Base-by-base conservation (phyloP, 164 flowering plant genomes). In the Magnolia sinica region DNA sequence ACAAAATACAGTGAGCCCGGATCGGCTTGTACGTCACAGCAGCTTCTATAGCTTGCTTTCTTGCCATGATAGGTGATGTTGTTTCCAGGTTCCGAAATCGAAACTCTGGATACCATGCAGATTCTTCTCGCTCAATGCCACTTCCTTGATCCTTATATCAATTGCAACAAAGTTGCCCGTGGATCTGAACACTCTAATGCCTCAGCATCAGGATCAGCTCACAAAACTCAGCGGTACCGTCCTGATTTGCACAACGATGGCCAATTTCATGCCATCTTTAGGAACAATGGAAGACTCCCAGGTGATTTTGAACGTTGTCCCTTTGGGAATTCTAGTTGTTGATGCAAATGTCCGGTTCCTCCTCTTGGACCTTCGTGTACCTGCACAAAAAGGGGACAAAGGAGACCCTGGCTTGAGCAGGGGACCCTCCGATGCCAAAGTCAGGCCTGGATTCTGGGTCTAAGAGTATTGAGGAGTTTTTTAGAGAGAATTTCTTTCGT, bases 161-260 rank as follows among this genome's bases (percentile, higher is more conserved):
- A 86, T 88, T 0, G 89, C 90, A 8, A 76, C 81, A 65, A 90
- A 91, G 37, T 81, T 91, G 18, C 87, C 90, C 0, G 82, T 90
- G 51, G 93, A 91, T 79, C 87, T 90, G 7, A 91, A 88, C 50
- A 87, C 93, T 7, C 24, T 88, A 31, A 88, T 91, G 92, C 91
- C 89, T 22, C 68, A 85, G 14, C 63, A 76, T 37, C 75, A 81
- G 6, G 92, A 91, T 63, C 93, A 90, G 83, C 86, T 89, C 1
- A 77, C 89, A 7, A 91, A 91, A 67, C 89, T 90, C 52, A 90
- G 90, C 83, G 85, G 88, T 76, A 66, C 84, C 1, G 89, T 77
- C 67, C 70, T 91, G 69, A 76, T 89, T 71, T 90, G 90, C 75
- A 86, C 85, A 0, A 79, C 82, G 3, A 89, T 88, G 83, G 92